These are phyloP conservation scores for Papilionanthe hybrid DNA, from an alignment of 116 monocot genomes.

Conservation along the genomic window DNA sequence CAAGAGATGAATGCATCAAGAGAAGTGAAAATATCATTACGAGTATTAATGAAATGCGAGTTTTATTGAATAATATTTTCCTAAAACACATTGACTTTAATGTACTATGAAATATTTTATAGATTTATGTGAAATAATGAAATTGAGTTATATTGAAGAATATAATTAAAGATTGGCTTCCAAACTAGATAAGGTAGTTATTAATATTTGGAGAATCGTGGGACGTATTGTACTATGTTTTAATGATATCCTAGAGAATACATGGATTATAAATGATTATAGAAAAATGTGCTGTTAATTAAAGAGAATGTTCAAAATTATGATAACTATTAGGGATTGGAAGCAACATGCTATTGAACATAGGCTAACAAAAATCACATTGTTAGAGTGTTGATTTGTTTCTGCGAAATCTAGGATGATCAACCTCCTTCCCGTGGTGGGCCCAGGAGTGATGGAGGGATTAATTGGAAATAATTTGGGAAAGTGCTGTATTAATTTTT, in stretches of 20 bases:
- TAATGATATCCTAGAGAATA: no score
- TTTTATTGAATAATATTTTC: not conserved
- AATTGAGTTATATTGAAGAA: slow-evolving; percentile 1
- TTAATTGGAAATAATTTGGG: no score
- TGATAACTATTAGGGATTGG: not conserved
- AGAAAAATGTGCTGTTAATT: not conserved
- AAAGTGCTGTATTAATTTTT: no score
- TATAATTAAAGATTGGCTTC: not conserved
- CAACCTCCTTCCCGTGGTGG: no score
- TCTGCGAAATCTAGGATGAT: no score
- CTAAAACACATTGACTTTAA: not conserved
- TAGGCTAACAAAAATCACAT: not conserved
- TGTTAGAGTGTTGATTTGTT: not conserved
- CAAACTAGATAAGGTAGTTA: not conserved
- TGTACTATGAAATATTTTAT: not conserved
- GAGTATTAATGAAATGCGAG: not conserved
- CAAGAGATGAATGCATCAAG: no score
- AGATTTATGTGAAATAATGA: not conserved
- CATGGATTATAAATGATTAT: no score
- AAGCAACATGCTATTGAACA: not conserved
- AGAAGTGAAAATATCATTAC: no score
- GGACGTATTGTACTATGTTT: not conserved
- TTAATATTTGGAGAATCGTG: not conserved
- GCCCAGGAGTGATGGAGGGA: no score
- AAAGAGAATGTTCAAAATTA: not conserved